Conservation (phyloP, 1,284 basidiomycete genomes). For the Ceratobasidium sp. region DNA sequence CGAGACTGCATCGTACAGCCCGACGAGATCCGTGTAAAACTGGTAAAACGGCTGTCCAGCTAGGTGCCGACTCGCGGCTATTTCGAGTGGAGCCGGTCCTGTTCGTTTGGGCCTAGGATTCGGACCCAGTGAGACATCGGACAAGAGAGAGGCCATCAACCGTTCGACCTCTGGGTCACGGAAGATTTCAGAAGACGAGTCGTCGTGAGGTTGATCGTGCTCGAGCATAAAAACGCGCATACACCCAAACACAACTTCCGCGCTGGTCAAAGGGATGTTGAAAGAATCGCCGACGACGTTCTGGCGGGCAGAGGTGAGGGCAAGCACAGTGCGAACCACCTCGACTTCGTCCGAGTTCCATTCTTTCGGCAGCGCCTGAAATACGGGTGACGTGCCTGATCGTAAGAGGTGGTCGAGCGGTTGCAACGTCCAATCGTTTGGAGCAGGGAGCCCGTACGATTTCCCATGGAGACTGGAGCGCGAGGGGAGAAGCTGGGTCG, state of each 20-base stretch:
- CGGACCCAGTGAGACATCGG: slow-evolving; percentile 57
- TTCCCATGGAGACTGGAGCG: slow-evolving; percentile 24
- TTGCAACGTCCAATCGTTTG: slow-evolving; percentile 72
- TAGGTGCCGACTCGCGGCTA: slow-evolving; percentile 60
- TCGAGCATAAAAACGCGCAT: slow-evolving; percentile 98
- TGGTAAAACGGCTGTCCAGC: slow-evolving; percentile 87
- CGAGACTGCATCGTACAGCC: slow-evolving; percentile 88
- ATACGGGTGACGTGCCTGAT: slow-evolving; percentile 75
- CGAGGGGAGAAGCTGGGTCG: slow-evolving; percentile 36
- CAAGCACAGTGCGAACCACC: slow-evolving; percentile 70
- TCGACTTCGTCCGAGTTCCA: slow-evolving; percentile 87
- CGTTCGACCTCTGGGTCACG: slow-evolving; percentile 65
- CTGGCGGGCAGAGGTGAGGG: slow-evolving; percentile 57
- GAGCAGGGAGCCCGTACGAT: slow-evolving; percentile 65
- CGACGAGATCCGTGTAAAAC: slow-evolving; percentile 91
- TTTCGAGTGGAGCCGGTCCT: slow-evolving; percentile 65
- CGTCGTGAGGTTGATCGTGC: slow-evolving; percentile 56
- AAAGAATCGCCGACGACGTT: slow-evolving; percentile 51
- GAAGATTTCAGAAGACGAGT: slow-evolving; percentile 70
- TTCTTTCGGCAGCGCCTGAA: slow-evolving; percentile 66
- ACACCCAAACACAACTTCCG: slow-evolving; percentile 72
- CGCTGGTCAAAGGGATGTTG: slow-evolving; percentile 58
- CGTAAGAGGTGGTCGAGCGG: slow-evolving; percentile 84
- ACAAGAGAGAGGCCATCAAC: slow-evolving; percentile 66
- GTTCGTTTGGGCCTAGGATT: slow-evolving; percentile 27